Base-by-base conservation (phyloP, 2,329 filamentous ascomycete genomes). In the Xylariales sp. region DNA sequence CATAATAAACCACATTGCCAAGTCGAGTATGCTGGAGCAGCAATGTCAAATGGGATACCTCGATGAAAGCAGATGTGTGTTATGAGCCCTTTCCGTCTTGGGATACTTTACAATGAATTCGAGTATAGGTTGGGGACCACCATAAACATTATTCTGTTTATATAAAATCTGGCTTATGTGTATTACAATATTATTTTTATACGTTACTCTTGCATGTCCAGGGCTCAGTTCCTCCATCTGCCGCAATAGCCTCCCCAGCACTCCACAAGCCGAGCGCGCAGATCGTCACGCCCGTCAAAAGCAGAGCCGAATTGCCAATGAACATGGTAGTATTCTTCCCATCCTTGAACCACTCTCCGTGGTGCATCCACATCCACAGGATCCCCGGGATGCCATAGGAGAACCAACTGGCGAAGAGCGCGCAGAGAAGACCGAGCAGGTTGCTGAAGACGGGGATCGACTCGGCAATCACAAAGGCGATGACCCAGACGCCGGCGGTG, bases 381-480 rank as follows among this genome's bases (percentile, higher is more conserved):
- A 65, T 66, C 5, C 70, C 71, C 2, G 69, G 69, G 29, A 74
- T 60, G 2, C 72, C 71, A 44, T 72, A 75, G 3, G 69, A 74
- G 42, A 70, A 76, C 72, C 72, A 76, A 2, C 66, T 62, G 2
- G 72, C 71, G 42, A 76, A 76, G 7, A 74, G 52, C 5, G 63
- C 63, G 0, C 70, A 67, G 15, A 67, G 60, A 30, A 76, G 68
- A 3, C 70, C 70, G 19, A 76, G 65, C 10, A 76, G 52, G 39
- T 75, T 74, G 42, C 69, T 71, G 56, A 76, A 75, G 16, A 74
- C 68, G 1, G 72, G 72, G 19, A 76, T 69, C 4, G 70, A 68
- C 2, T 71, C 64, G 6, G 63, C 59, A 14, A 66, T 52, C 19
- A 66, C 45, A 40, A 66, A 65, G 2, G 70, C 66, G 3, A 63